These are phyloP conservation scores for Xanthoceras sorbifolium DNA, from an alignment of 345 rosid genomes.

Conservation along the genomic window DNA sequence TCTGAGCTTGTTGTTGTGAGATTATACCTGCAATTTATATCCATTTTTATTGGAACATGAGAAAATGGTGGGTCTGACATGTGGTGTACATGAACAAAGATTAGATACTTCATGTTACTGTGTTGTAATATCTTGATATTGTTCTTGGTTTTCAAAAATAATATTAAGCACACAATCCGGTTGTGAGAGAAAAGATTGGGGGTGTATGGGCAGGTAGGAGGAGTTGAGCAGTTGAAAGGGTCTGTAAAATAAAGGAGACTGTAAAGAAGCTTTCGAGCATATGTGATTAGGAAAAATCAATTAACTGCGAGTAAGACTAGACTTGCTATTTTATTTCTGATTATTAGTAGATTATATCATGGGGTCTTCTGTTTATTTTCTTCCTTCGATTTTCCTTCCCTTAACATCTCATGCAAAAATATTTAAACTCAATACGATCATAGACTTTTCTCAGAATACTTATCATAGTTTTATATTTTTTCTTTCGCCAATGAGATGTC, in stretches of 20 bases:
- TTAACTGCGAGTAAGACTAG: conserved; percentile 4
- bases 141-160: conserved; percentile 21
- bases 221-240: not conserved
- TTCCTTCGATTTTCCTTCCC: not conserved
- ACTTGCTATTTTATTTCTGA: not conserved
- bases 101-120: conserved; percentile 14
- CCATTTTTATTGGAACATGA: conserved; percentile 15
- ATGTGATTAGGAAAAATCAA: conserved; percentile 5
- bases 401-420: not conserved
- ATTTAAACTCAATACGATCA: not conserved
- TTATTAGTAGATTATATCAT: not conserved
- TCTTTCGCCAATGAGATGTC: not conserved
- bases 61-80: conserved; percentile 19
- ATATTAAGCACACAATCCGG: not conserved
- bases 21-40: conserved; percentile 19
- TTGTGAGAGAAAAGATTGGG: not conserved
- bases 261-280: conserved; percentile 11
- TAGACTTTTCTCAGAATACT: not conserved
- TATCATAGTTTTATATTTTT: no score
- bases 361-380: not conserved
- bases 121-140: conserved; percentile 16
- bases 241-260: conserved; percentile 18
- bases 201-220: conserved; percentile 3
- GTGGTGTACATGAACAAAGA: conserved; percentile 20
- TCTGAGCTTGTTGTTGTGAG: conserved; percentile 7